Evolutionary conservation across 169 alveolate species (phyloP), one percentile per base, ranked within the genome.

Genomic region (Eimeria acervulina): DNA sequence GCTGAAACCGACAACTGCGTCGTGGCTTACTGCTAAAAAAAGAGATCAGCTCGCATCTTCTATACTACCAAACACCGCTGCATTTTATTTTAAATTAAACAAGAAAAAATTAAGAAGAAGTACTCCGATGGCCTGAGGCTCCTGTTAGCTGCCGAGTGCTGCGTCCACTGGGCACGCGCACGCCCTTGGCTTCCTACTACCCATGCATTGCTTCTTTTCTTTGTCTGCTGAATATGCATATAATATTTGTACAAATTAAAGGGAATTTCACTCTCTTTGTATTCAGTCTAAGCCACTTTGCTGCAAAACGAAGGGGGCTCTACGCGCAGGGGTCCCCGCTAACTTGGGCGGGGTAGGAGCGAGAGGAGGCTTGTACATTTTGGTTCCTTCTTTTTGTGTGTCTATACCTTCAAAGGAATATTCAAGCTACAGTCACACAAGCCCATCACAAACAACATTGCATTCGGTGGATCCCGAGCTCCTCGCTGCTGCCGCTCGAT

Each of bases 111-210:
- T n/a, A n/a, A n/a, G n/a, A 5, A 59, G 21, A 59, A 2, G n/a
- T 59, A 5, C 8, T 19, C 19, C n/a, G 21, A 13, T 12, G 68
- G 28, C 26, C 36, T n/a, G 74, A n/a, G 33, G 10, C 74, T n/a
- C 13, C 74, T 63, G 74, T 63, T 38, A 63, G 10, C 26, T n/a
- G 74, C 10, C 38, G 74, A 26, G 33, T 59, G 38, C 38, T 21
- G 74, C 7, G 74, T 63, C 74, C 74, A 63, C 7, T 63, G 74
- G 74, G 74, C 74, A 63, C 74, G 38, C 68, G 68, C 68, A 59
- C 26, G 19, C 68, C 19, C n/a, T 17, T 13, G 21, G 55, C 19
- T 12, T 47, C n/a, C 28, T 21, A 59, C 68, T 59, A 4, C 68
- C 26, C 28, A 59, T 59, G n/a, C 19, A n/a, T 1, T 59, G 68